Base-by-base conservation (phyloP, 1,139 yeast genomes). In the Geotrichum bryndzae region DNA sequence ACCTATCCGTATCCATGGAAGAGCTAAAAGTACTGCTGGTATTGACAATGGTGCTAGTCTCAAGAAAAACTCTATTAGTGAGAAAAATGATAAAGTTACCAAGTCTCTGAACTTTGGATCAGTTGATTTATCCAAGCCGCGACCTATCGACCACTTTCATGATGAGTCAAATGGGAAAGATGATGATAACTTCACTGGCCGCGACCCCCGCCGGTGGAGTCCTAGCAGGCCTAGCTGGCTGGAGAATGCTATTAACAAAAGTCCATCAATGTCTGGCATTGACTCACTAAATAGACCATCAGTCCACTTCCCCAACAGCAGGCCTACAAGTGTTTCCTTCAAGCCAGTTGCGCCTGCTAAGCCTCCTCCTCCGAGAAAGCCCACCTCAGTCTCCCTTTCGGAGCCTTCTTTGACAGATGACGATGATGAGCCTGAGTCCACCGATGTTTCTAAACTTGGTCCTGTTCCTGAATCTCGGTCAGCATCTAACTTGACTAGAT, bases 231-330 rank as follows among this genome's bases (percentile, higher is more conserved):
- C 68, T 54, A 69, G 73, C 1, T 72, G 74, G 74, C 61, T 72
- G 15, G 73, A 70, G 52, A 69, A 70, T 57, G 74, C 74, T 6
- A 59, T 72, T 38, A 68, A 66, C 57, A 69, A 69, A 59, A 68
- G 63, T 57, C 61, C 66, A 11, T 64, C 66, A 15, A 31, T 55
- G 23, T 22, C 58, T 23, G 41, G 53, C 10, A 38, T 23, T 22
- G 58, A 60, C n/a, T 45, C 56, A 55, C 7, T 54, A 22, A 56
- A 35, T 50, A 63, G 63, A 11, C 5, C 59, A 8, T 33, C 38
- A 3, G 23, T n/a, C 8, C 54, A 33, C 11, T 18, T 46, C 33
- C 13, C 54, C n/a, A 53, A 35, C 22, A 18, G 48, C n/a, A 53
- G 33, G n/a, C 38, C 54, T 46, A 25, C 54, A 15, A 31, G 35